These are phyloP conservation scores for Populus hybrid DNA, from an alignment of 441 rosid species.

Conservation along the genomic window DNA sequence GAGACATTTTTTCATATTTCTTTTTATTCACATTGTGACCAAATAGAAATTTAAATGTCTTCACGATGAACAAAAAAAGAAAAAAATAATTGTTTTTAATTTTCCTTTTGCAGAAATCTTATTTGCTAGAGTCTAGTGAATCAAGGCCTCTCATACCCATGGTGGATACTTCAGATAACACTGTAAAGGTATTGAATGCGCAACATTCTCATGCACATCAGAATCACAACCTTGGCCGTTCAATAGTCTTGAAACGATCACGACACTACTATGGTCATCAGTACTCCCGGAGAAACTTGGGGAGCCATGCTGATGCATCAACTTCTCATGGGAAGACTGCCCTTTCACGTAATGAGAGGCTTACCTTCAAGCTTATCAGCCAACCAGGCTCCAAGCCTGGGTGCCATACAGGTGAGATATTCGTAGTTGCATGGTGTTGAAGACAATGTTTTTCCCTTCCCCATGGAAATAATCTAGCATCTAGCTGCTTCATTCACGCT, in stretches of 20 bases:
- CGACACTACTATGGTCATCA: slow-evolving; percentile 55
- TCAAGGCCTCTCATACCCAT: slow-evolving; percentile 29
- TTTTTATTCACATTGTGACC: background rate
- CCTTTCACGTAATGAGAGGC: slow-evolving; percentile 30
- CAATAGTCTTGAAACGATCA: slow-evolving; percentile 52
- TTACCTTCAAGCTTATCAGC: slow-evolving; percentile 38
- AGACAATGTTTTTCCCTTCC: background rate
- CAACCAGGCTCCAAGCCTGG: slow-evolving; percentile 30
- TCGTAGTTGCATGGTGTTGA: background rate
- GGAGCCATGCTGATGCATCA: slow-evolving; percentile 35
- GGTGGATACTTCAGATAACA: slow-evolving; percentile 35
- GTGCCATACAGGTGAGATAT: slow-evolving; percentile 30
- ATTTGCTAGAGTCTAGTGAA: slow-evolving; percentile 28
- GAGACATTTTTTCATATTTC: background rate
- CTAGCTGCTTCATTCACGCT: background rate
- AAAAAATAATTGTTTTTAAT: background rate
- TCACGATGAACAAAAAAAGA: background rate
- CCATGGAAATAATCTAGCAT: background rate
- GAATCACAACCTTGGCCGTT: slow-evolving; percentile 41
- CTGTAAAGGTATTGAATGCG: slow-evolving; percentile 29
- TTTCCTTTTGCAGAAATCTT: slow-evolving; percentile 33
- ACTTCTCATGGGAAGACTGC: slow-evolving; percentile 42
- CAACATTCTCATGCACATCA: slow-evolving; percentile 33
- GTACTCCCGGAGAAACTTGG: slow-evolving; percentile 48
- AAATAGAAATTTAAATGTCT: background rate